Percentiles rank a stretch among this genome's conserved stretches.
These are phyloP conservation scores for Berberis thunbergii DNA, from an alignment of 164 flowering plant genomes.

Conservation along the genomic window DNA sequence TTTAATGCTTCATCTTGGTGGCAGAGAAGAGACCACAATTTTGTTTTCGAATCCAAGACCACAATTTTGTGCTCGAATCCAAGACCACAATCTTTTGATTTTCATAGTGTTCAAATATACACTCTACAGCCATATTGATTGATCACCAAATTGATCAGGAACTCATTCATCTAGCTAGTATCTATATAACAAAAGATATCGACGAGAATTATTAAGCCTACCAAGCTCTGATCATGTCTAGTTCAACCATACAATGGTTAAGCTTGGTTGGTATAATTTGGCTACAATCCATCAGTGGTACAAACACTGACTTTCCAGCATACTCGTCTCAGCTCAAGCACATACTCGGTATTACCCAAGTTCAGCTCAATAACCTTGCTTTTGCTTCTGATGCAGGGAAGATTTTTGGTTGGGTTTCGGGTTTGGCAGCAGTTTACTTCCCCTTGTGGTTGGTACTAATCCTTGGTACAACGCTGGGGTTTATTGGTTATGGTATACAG, in stretches of 20 bases:
- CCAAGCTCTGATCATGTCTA: neutral
- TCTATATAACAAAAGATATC: too few species aligned
- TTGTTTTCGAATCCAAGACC: too few species aligned
- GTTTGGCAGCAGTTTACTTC: constrained; percentile 51
- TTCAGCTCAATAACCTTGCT: constrained; percentile 82
- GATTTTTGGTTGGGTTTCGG: constrained; percentile 68
- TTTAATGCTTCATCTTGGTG: too few species aligned
- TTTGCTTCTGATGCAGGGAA: constrained; percentile 96
- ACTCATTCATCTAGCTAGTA: too few species aligned
- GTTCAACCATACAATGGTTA: constrained; percentile 48
- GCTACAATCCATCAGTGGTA: constrained; percentile 74
- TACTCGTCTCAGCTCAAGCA: constrained; percentile 74
- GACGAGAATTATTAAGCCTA: too few species aligned
- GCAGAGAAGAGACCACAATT: too few species aligned
- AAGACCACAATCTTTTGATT: too few species aligned
- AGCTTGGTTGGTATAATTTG: constrained; percentile 64
- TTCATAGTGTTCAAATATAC: too few species aligned
- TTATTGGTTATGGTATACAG: constrained; percentile 72
- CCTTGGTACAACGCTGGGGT: constrained; percentile 53
- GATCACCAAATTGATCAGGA: too few species aligned
- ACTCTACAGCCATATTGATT: too few species aligned
- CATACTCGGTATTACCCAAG: constrained; percentile 56
- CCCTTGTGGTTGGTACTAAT: constrained; percentile 70
- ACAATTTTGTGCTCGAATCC: too few species aligned
- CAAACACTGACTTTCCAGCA: constrained; percentile 74